phyloP scores from a whole-genome alignment of 768 basidiomycete species.

The Lepiota brunneoincarnata region DNA sequence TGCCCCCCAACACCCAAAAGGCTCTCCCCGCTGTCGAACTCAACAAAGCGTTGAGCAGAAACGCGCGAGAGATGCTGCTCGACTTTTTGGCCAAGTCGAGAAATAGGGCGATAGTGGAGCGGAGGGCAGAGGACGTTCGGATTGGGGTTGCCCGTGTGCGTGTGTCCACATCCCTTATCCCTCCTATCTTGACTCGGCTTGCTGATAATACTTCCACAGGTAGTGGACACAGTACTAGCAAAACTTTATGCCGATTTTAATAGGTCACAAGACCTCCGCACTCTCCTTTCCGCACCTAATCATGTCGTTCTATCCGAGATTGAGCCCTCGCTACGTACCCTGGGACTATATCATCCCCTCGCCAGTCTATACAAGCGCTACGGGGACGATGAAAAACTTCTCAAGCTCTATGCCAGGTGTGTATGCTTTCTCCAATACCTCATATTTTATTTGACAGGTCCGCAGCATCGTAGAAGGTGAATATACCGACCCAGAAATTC shows the following conservation, averaged over 20 bases:
- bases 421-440: slow-evolving; percentile 21
- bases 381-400: slow-evolving; percentile 57
- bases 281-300: slow-evolving; percentile 53
- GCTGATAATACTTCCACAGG: slow-evolving; percentile 32
- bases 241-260: slow-evolving; percentile 66
- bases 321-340: slow-evolving; percentile 49
- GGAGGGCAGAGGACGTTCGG: slow-evolving; percentile 19
- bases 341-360: slow-evolving; percentile 58
- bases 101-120: slow-evolving; percentile 38
- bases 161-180: neutral
- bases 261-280: slow-evolving; percentile 59
- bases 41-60: slow-evolving; percentile 54
- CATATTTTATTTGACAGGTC: neutral
- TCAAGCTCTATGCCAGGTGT: slow-evolving; percentile 69
- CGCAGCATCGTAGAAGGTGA: slow-evolving; percentile 62
- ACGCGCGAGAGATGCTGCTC: slow-evolving; percentile 77
- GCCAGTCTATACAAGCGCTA: slow-evolving; percentile 57
- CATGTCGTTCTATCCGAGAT: slow-evolving; percentile 59
- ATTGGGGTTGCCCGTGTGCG: neutral
- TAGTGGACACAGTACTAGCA: slow-evolving; percentile 80
- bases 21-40: slow-evolving; percentile 74
- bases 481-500: slow-evolving; percentile 60
- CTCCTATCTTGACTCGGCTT: neutral
- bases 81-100: slow-evolving; percentile 63
- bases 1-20: slow-evolving; percentile 62